phyloP scores from a whole-genome alignment of 176 grass and related monocot genomes.

The Miscanthus lutarioriparius region DNA sequence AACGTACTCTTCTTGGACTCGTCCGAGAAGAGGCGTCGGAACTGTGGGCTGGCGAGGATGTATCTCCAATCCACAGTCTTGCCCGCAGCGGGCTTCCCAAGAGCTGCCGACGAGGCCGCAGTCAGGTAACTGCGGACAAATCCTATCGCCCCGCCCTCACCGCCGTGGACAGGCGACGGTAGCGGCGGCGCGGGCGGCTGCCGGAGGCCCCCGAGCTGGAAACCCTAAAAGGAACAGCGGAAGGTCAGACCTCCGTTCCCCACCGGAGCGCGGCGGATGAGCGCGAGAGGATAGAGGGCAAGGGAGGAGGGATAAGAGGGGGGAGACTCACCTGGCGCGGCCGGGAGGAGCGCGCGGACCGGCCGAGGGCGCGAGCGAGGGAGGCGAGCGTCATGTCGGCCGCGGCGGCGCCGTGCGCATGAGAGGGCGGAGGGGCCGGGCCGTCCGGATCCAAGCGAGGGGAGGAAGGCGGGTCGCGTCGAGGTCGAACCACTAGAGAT shows the following conservation, averaged over 20 bases:
- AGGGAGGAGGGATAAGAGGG: background rate
- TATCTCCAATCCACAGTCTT: constrained; percentile 63
- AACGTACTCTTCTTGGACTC: constrained; percentile 82
- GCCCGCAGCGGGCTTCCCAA: constrained; percentile 41
- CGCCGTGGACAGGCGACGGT: constrained; percentile 15
- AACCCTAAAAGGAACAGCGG: constrained; percentile 49
- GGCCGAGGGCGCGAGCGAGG: constrained; percentile 63
- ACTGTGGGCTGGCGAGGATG: constrained; percentile 70
- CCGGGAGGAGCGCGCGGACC: constrained; percentile 63
- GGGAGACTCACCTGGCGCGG: constrained; percentile 38
- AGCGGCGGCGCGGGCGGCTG: constrained; percentile 26
- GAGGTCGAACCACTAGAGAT: background rate
- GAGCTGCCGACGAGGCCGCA: constrained; percentile 39
- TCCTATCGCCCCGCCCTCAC: constrained; percentile 34
- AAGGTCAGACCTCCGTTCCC: constrained; percentile 22
- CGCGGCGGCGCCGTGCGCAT: constrained; percentile 29
- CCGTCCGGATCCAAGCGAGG: constrained; percentile 32
- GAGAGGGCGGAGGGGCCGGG: background rate
- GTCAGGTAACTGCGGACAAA: constrained; percentile 68
- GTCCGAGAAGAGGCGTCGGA: constrained; percentile 69
- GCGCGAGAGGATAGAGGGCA: background rate
- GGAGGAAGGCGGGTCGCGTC: background rate
- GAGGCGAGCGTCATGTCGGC: constrained; percentile 65
- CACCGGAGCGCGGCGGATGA: background rate
- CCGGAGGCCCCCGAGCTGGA: constrained; percentile 45